A percentile compares a stretch with the other conserved stretches of the same genome.
Evolutionary conservation across 768 basidiomycete species (phyloP).

Genomic region (Hortiboletus flavorubellus): DNA sequence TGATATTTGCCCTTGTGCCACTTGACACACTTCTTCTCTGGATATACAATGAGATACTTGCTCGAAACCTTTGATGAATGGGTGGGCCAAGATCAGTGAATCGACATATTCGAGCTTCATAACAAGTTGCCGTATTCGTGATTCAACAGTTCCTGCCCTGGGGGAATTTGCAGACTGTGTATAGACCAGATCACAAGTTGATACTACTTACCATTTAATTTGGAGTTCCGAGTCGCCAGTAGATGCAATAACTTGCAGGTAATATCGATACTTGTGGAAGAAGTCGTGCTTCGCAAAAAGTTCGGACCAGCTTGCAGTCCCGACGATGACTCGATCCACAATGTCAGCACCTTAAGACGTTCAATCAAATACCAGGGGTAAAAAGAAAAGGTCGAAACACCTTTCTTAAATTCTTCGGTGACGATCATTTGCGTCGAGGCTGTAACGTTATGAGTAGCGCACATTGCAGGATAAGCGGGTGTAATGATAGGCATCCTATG

Average conservation of each 20-base stretch:
- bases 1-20: slow-evolving; percentile 84
- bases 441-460: slow-evolving; percentile 97
- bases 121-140: slow-evolving; percentile 90
- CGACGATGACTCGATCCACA: slow-evolving; percentile 87
- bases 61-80: slow-evolving; percentile 92
- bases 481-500: slow-evolving; percentile 99
- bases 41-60: slow-evolving; percentile 79
- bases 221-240: slow-evolving; percentile 82
- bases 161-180: slow-evolving; percentile 11
- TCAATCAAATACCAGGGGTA: slow-evolving; percentile 11
- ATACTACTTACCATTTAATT: slow-evolving; percentile 75
- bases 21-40: slow-evolving; percentile 84
- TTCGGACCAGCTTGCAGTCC: slow-evolving; percentile 83
- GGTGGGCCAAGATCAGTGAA: slow-evolving; percentile 87
- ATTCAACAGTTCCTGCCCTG: slow-evolving; percentile 98
- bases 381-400: slow-evolving; percentile 34
- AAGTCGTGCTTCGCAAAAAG: slow-evolving; percentile 96
- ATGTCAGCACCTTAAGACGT: slow-evolving; percentile 75
- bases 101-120: slow-evolving; percentile 98
- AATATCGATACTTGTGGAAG: slow-evolving; percentile 95
- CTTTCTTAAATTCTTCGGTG: slow-evolving; percentile 93
- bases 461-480: slow-evolving; percentile 98
- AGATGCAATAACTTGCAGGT: slow-evolving; percentile 92
- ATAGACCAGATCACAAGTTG: not conserved
- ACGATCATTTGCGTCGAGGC: slow-evolving; percentile 94